Conservation (phyloP, 1,284 basidiomycete species). For the Coriolopsis trogii region DNA sequence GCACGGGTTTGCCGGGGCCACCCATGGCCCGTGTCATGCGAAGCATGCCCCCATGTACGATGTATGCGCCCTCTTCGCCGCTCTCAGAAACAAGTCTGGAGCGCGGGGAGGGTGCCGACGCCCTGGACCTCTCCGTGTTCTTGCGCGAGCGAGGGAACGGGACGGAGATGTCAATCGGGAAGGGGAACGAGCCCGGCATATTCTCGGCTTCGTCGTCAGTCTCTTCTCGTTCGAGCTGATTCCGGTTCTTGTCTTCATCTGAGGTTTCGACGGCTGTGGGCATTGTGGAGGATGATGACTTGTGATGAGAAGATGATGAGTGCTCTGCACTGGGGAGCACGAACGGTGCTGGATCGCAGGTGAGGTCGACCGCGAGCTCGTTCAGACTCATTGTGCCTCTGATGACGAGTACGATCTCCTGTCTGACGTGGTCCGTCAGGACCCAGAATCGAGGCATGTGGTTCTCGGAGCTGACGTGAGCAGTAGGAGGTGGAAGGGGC, state of each 20-base stretch:
- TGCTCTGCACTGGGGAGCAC: constrained; percentile 38
- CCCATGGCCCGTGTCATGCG: constrained; percentile 82
- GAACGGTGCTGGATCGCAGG: constrained; percentile 74
- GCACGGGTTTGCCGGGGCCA: constrained; percentile 73
- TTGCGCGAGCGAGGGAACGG: constrained; percentile 21
- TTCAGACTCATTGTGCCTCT: constrained; percentile 84
- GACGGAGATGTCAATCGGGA: constrained; percentile 33
- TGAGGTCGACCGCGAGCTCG: constrained; percentile 81
- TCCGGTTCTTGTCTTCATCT: constrained; percentile 32
- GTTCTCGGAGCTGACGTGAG: constrained; percentile 65
- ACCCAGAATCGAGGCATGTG: constrained; percentile 84
- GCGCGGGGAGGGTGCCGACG: constrained; percentile 8
- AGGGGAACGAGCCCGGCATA: constrained; percentile 36
- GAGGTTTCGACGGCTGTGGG: constrained; percentile 30
- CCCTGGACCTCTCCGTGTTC: constrained; percentile 1
- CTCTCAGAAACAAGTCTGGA: constrained; percentile 12
- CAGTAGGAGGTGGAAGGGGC: constrained; percentile 28
- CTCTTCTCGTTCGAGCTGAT: constrained; percentile 24
- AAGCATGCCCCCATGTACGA: constrained; percentile 80
- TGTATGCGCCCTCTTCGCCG: constrained; percentile 41
- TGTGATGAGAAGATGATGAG: too few relatives aligned
- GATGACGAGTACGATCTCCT: constrained; percentile 74
- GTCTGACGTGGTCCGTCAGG: constrained; percentile 71
- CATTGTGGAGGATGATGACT: constrained; percentile 4
- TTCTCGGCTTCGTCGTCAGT: constrained; percentile 31